Conservation (phyloP, 176 grass and related monocot genomes). For the Aegilops longissima region DNA sequence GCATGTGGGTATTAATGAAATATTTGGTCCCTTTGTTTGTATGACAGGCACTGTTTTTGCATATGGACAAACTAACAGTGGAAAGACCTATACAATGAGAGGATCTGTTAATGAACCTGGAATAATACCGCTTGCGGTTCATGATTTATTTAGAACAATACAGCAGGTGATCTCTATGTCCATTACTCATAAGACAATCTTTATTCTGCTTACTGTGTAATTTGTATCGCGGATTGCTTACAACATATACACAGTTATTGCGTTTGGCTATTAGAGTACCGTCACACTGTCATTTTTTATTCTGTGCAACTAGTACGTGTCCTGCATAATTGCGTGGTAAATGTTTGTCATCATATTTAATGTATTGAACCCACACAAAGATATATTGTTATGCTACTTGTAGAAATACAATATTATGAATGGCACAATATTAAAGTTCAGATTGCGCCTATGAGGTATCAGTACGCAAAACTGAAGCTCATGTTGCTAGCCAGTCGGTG, state of each 20-base stretch:
- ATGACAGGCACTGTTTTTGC: constrained; percentile 85
- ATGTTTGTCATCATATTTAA: background rate
- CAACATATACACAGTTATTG: background rate
- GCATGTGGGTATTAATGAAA: background rate
- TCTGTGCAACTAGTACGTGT: background rate
- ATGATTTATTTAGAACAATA: constrained; percentile 75
- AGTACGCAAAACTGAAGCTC: background rate
- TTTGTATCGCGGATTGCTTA: background rate
- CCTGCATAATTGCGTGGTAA: background rate
- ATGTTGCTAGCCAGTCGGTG: background rate
- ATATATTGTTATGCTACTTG: background rate
- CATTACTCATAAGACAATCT: background rate
- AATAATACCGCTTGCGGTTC: constrained; percentile 82
- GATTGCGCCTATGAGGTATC: background rate
- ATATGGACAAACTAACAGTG: constrained; percentile 97
- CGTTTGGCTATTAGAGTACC: background rate
- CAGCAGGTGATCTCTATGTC: constrained; percentile 47
- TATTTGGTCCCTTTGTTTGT: constrained; percentile 16
- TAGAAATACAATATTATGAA: background rate
- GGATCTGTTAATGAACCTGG: constrained; percentile 67
- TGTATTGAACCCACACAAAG: background rate
- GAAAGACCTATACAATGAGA: constrained; percentile 94
- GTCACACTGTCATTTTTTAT: background rate
- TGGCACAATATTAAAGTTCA: background rate
- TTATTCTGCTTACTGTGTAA: background rate